Percentiles rank a stretch among this genome's conserved stretches.
phyloP scores from a whole-genome alignment of 2,329 filamentous ascomycete genomes.

The Sclerotinia minor region DNA sequence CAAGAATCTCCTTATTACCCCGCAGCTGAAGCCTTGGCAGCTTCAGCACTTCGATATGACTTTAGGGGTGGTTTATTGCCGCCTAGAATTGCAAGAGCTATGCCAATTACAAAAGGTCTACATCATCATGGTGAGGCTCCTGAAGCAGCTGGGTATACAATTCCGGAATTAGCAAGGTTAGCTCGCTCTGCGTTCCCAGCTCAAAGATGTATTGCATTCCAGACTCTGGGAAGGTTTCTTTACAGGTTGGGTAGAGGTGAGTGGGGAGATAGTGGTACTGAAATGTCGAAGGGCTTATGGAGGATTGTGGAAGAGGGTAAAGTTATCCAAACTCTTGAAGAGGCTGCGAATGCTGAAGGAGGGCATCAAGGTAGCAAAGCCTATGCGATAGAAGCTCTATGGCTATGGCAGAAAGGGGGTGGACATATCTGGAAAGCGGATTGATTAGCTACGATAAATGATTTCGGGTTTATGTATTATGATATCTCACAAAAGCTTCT shows the following conservation, averaged over 20 bases:
- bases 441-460: slow-evolving; percentile 25
- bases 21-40: slow-evolving; percentile 66
- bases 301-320: slow-evolving; percentile 71
- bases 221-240: slow-evolving; percentile 81
- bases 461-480: background rate
- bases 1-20: slow-evolving; percentile 80
- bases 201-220: slow-evolving; percentile 88
- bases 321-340: slow-evolving; percentile 73
- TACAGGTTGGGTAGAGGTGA: slow-evolving; percentile 77
- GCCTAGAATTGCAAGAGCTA: slow-evolving; percentile 68
- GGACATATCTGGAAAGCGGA: slow-evolving; percentile 40
- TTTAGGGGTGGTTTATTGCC: slow-evolving; percentile 80
- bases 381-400: slow-evolving; percentile 86
- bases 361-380: slow-evolving; percentile 78
- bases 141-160: slow-evolving; percentile 90
- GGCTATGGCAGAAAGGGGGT: slow-evolving; percentile 61
- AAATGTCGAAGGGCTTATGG: slow-evolving; percentile 81
- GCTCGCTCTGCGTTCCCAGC: slow-evolving; percentile 79
- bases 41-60: slow-evolving; percentile 82
- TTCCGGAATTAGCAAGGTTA: slow-evolving; percentile 79
- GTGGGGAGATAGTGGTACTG: slow-evolving; percentile 65
- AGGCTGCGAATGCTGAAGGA: slow-evolving; percentile 66
- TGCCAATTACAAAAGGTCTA: slow-evolving; percentile 76
- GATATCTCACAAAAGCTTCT: background rate
- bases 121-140: slow-evolving; percentile 94